phyloP scores from a whole-genome alignment of 2,329 filamentous ascomycete species.

The Penicillium sp. region DNA sequence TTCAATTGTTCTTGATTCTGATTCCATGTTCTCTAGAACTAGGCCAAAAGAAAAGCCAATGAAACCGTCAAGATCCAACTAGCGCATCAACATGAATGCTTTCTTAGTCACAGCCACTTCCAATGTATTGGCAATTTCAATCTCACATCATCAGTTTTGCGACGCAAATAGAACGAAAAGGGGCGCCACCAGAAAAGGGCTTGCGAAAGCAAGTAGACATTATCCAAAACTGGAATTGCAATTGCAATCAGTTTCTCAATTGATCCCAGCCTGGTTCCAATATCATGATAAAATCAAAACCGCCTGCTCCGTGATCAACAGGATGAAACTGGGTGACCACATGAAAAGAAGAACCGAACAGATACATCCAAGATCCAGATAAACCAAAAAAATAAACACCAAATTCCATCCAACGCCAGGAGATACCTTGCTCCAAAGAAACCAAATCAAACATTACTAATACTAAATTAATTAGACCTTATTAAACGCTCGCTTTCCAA shows the following conservation, averaged over 20 bases:
- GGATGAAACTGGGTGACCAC: neutral
- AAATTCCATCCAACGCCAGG: neutral
- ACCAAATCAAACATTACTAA: neutral
- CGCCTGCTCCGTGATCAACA: neutral
- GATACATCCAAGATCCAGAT: neutral
- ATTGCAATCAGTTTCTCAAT: neutral
- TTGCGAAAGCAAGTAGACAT: neutral
- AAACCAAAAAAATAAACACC: neutral
- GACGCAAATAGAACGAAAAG: neutral
- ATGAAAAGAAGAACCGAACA: neutral
- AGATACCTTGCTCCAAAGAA: neutral
- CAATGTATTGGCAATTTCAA: neutral
- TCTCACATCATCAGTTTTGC: neutral
- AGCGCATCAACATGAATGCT: neutral
- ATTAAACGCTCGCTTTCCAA: constrained; percentile 21
- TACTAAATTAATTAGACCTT: constrained; percentile 9
- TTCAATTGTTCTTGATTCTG: neutral
- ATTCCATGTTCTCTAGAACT: neutral
- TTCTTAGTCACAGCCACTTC: neutral
- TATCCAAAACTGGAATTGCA: neutral
- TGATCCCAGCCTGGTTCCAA: neutral
- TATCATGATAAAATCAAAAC: neutral
- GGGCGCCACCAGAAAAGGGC: neutral
- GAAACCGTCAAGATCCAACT: neutral
- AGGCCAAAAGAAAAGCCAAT: neutral